Evolutionary conservation across 768 basidiomycete genomes (phyloP).

Genomic region (Pleurotus tuoliensis): DNA sequence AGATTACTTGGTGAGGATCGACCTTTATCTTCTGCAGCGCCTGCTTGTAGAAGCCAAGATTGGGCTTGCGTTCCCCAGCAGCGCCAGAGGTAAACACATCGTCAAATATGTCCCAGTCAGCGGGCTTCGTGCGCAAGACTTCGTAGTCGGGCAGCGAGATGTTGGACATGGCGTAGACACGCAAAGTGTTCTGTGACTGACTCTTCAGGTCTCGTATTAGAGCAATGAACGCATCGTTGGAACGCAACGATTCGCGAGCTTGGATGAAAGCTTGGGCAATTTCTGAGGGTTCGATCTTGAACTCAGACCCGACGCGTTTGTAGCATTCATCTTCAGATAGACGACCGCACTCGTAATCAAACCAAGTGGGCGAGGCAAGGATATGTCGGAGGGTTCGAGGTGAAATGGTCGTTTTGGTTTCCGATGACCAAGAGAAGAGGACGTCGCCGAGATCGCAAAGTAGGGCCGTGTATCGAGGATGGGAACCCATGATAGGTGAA

Average conservation of each 20-base stretch:
- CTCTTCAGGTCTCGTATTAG: conserved; percentile 44
- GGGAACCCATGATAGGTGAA: conserved; percentile 6
- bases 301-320: conserved; percentile 33
- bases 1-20: conserved; percentile 45
- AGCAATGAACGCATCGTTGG: conserved; percentile 39
- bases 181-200: conserved; percentile 28
- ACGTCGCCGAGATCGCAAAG: conserved; percentile 57
- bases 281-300: conserved; percentile 31
- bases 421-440: conserved; percentile 49
- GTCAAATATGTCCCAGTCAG: conserved; percentile 47
- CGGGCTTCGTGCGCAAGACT: conserved; percentile 39
- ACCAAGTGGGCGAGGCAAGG: conserved; percentile 44
- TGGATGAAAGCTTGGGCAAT: conserved; percentile 41
- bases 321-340: conserved; percentile 44
- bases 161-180: conserved; percentile 57
- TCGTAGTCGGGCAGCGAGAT: conserved; percentile 51
- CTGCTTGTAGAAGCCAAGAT: conserved; percentile 48
- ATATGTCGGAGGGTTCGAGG: conserved; percentile 36
- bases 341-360: conserved; percentile 48
- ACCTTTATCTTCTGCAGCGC: conserved; percentile 40
- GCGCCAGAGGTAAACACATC: conserved; percentile 48
- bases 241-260: conserved; percentile 43
- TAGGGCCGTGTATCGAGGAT: conserved; percentile 27
- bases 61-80: conserved; percentile 52
- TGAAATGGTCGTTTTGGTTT: conserved; percentile 40